Percentiles rank a stretch among this genome's conserved stretches.
phyloP scores from a whole-genome alignment of 768 basidiomycete species.

The Cubamyces sp. region DNA sequence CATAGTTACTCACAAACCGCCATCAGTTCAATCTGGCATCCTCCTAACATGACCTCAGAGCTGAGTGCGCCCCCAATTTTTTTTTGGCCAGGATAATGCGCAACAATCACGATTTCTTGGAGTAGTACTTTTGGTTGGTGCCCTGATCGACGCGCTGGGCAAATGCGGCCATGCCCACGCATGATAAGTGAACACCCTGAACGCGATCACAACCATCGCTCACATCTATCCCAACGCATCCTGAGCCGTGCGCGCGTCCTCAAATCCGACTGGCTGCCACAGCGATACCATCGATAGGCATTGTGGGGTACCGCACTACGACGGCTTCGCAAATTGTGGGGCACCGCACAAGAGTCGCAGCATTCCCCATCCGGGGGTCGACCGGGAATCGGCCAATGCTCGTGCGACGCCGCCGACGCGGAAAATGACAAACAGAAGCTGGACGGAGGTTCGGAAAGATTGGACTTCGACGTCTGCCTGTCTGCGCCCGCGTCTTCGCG shows the following conservation, averaged over 20 bases:
- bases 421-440: not conserved
- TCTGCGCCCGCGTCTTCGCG: not conserved
- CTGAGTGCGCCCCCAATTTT: not conserved
- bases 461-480: not conserved
- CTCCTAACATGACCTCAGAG: too few species aligned
- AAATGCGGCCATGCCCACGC: not conserved
- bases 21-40: too few species aligned
- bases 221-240: not conserved
- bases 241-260: not conserved
- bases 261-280: slow-evolving; percentile 4
- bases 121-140: not conserved
- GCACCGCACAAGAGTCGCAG: too few species aligned
- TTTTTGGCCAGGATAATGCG: not conserved
- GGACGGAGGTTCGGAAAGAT: not conserved
- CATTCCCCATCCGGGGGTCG: too few species aligned
- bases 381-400: too few species aligned
- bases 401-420: not conserved
- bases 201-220: not conserved
- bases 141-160: slow-evolving; percentile 15
- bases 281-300: not conserved
- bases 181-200: not conserved
- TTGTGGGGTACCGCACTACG: not conserved
- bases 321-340: too few species aligned
- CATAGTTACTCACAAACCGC: too few species aligned
- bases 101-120: not conserved